Evolutionary conservation across 2,329 filamentous ascomycete genomes (phyloP), one percentile per base, ranked within the genome.

Genomic region (Lachnellula willkommii): DNA sequence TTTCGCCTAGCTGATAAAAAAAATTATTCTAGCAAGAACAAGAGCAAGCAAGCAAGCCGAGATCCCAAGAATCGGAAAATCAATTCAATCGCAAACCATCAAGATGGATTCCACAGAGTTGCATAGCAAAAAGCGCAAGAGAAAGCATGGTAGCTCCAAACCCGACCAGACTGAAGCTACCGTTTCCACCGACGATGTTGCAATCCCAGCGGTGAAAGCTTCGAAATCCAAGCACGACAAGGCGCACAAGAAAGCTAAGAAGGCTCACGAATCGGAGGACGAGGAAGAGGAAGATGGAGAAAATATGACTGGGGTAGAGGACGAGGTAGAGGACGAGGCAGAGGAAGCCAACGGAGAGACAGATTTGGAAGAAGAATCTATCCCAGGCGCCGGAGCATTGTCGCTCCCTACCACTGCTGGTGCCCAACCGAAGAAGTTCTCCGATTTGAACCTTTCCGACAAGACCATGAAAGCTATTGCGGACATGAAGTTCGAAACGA

Each of bases 401-500:
- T 61, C 65, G 4, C 58, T 66, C 52, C 65, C 65, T 17, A 50
- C 28, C 28, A 32, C 32, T 26, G 58, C 57, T 20, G 60, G 61
- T 15, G 47, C 50, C 17, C 52, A 60, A 46, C 53, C 62, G 6
- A 51, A 62, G 46, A 64, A 61, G 43, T 70, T 70, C 55, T 62
- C 63, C 5, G 67, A 97, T 63, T 78, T 99, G 60, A 89, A 89
- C 53, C 80, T 99, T 11, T 94, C 90, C 1, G 88, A 92, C 24
- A 91, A 89, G 73, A 96, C 91, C 0, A 88, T 92, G 80, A 84
- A 88, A 74, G 92, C 91, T 8, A 91, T 96, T 15, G 65, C 67
- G 69, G 89, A 88, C 61, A 97, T 99, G 93, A 89, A 89, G 14
- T 96, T 97, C 70, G 86, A 88, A 68, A 92, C 81, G 48, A 96